Base-by-base conservation (phyloP, 176 grass and related monocot species). In the Echinochloa phyllopogon region DNA sequence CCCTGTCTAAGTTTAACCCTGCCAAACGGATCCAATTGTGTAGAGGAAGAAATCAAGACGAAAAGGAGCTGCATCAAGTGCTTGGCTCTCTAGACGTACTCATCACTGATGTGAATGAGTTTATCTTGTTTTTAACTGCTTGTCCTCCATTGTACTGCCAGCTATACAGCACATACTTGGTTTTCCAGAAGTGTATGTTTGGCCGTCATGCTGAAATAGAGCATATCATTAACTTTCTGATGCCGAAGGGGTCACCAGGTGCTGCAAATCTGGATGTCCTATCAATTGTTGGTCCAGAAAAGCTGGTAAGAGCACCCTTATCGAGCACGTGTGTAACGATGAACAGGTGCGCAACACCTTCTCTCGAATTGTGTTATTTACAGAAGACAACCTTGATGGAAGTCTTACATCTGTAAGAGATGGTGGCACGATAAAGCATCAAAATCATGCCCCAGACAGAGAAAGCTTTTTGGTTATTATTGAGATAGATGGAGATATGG, bases 261-360 rank as follows among this genome's bases (percentile, higher is more conserved):
- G 3, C 33, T 76, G 4, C 10, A 40, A 55, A 40, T 23, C 13
- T 21, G 18, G 50, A 40, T 57, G 73, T 57, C 33, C 73, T 76
- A 3, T 50, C 76, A 47, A 64, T 87, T 27, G 53, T 81, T 64
- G 85, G 85, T 81, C 62, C 57, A 62, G 0, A 0, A 69, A 66
- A 39, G 77, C 59, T 21, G 85, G 85, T 48, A 87, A 81, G 52
- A 87, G 20, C 55, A 87, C 62, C 13, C 77, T 87, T 49, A 27
- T 51, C 1, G 76, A 79, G 47, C 66, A 87, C 44, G 49, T 64
- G 38, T 87, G 69, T 53, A 13, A 41, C 11, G 37, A 81, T 74
- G 65, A 56, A 39, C 81, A 53, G 27, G 84, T 87, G 10, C 40
- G 65, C 4, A 25, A 6, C 8, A 45, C 70, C 8, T 74, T 74